Evolutionary conservation across 139 green algal species (phyloP), one percentile per base, ranked within the genome.

Genomic region (Chlorokybus atmophyticus): DNA sequence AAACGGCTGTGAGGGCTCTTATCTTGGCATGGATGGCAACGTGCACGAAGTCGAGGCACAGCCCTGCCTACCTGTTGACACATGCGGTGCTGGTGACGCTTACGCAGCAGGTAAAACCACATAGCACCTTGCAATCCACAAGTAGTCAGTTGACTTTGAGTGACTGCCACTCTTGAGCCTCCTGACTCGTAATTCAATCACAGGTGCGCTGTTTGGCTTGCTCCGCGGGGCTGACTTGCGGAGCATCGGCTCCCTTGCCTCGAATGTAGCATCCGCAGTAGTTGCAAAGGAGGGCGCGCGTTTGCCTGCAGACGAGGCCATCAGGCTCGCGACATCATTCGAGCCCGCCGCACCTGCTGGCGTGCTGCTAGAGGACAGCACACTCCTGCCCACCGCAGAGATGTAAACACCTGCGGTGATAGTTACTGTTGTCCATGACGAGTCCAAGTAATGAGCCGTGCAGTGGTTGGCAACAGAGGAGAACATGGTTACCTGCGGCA

Each of bases 11-110:
- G 50, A 60, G 2, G 83, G 83, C 19, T 29, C 31, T 4, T 75
- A 75, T 23, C 24, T 71, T 2, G 47, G 21, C 31, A 29, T 29
- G 4, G 41, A 42, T 48, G 28, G 23, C 8, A 63, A 55, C n/a
- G 27, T 70, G 19, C 8, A 30, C 4, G 40, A 60, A 26, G 32
- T 65, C 29, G 27, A 38, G 5, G 8, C 62, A 10, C 41, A 21
- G n/a, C 55, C 54, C 7, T 70, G 55, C 39, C 10, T 25, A 24
- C 82, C 87, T 7, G 79, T 93, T 32, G 87, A 95, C 70, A 94
- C 85, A 0, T 93, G 82, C 53, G 88, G 88, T 21, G 85, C 85
- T 17, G 83, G 85, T 2, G 85, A 94, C 59, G 85, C 77, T 8
- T 94, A 84, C 53, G 76, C 79, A 3, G 85, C 82, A 0, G 82